These are phyloP conservation scores for Ulmus americana DNA, from an alignment of 331 rosid genomes.

Conservation along the genomic window DNA sequence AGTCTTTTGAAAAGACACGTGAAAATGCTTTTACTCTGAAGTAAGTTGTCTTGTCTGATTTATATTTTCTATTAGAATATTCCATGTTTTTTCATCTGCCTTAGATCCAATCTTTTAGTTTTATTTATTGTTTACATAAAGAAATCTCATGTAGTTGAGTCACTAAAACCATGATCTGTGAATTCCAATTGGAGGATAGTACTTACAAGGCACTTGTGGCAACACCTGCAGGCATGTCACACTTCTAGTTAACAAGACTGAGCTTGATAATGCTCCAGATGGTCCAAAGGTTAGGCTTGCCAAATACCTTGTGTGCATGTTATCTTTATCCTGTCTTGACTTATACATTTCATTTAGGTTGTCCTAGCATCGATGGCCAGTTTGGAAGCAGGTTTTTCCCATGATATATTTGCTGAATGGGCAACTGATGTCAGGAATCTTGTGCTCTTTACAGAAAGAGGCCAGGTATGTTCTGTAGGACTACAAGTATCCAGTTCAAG, in stretches of 20 bases:
- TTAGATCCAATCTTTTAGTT: background rate
- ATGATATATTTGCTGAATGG: slow-evolving; percentile 93
- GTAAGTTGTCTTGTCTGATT: slow-evolving; percentile 46
- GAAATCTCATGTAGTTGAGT: slow-evolving; percentile 12
- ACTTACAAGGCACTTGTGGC: slow-evolving; percentile 31
- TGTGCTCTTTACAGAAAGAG: slow-evolving; percentile 83
- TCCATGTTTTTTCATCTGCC: background rate
- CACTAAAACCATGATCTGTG: slow-evolving; percentile 9
- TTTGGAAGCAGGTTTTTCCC: slow-evolving; percentile 96
- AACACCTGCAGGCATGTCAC: slow-evolving; percentile 56
- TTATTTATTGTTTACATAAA: background rate
- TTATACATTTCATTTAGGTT: slow-evolving; percentile 43
- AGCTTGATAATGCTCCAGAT: slow-evolving; percentile 85
- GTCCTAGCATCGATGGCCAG: slow-evolving; percentile 97
- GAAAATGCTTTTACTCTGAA: slow-evolving; percentile 81
- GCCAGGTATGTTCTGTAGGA: slow-evolving; percentile 60
- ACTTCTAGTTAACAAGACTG: slow-evolving; percentile 67
- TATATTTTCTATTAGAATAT: slow-evolving; percentile 13
- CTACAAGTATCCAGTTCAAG: background rate
- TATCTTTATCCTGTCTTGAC: slow-evolving; percentile 18
- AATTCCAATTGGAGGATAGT: slow-evolving; percentile 3
- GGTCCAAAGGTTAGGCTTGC: slow-evolving; percentile 75
- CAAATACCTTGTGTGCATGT: background rate
- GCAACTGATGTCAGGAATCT: slow-evolving; percentile 68
- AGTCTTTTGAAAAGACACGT: slow-evolving; percentile 90